Evolutionary conservation across 495 filamentous ascomycete genomes (phyloP), one percentile per base, ranked within the genome.

Genomic region (Glonium stellatum): DNA sequence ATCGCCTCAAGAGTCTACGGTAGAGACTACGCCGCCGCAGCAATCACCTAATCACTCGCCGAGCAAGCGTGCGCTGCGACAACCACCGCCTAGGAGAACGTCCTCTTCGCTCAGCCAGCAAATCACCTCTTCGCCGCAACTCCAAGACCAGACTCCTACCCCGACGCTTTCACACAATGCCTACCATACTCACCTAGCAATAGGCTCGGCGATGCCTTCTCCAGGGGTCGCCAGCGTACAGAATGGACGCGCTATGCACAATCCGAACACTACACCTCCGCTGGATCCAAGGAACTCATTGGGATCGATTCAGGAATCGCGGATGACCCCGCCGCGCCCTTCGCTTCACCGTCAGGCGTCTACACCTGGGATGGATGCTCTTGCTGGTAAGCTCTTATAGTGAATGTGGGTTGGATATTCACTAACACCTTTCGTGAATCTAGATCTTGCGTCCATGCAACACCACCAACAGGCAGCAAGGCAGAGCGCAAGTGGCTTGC

Each of bases 381-480:
- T 87, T 52, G 84, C 84, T 39, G 72, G 72, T 75, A 47, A 47
- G 69, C 64, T 12, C 4, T 19, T 21, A 53, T 12, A 51, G 37
- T 19, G 41, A 42, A 4, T 5, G 44, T 41, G 19, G 23, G 15
- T 36, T 19, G n/a, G 57, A 39, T 35, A 37, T 37, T 36, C 36
- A 42, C 60, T 52, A 19, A 22, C 39, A 37, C 11, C 46, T 18
- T 27, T 22, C 8, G 44, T 49, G n/a, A 31, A 31, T 31, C 34
- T 53, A 75, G 84, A 86, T 66, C 68, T 86, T 35, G 84, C 84
- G 46, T 79, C 83, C 4, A 85, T 86, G 81, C 84, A 86, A 71
- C 79, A 82, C 58, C 80, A 80, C 49, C 84, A 87, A 60, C 79
- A 75, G 63, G 63, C 77, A 3, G 72, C 76, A 54, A 76, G 77